Evolutionary conservation across 306 rosid genomes (phyloP).

Genomic region (Biancaea sappan): DNA sequence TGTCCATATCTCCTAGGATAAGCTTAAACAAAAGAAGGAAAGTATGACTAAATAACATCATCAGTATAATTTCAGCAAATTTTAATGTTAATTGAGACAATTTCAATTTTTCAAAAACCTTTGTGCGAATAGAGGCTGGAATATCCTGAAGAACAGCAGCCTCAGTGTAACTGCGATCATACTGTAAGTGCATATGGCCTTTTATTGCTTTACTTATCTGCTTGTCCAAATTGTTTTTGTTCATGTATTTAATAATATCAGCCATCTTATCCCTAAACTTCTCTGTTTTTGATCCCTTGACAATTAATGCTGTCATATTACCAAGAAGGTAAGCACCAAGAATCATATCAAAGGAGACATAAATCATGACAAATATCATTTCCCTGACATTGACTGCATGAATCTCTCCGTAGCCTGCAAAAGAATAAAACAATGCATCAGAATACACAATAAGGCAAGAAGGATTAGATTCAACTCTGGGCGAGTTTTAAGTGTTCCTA

Average conservation of each 20-base stretch:
- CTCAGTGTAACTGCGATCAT: conserved; percentile 47
- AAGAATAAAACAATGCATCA: background rate
- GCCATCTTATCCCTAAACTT: conserved; percentile 65
- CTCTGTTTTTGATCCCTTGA: conserved; percentile 73
- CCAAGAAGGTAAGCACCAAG: conserved; percentile 74
- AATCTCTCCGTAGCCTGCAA: conserved; percentile 68
- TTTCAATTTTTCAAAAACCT: conserved; percentile 38
- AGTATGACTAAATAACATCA: too few relatives aligned
- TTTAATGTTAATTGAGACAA: background rate
- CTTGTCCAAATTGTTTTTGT: conserved; percentile 51
- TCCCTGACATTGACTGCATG: conserved; percentile 74
- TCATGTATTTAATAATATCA: conserved; percentile 55
- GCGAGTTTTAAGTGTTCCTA: background rate
- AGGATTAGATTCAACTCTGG: background rate
- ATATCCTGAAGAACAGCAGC: conserved; percentile 60
- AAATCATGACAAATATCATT: conserved; percentile 74
- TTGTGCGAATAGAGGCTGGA: conserved; percentile 57
- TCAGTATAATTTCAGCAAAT: background rate
- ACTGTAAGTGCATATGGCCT: conserved; percentile 55
- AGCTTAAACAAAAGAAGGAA: background rate
- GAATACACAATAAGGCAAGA: background rate
- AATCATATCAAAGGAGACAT: conserved; percentile 75
- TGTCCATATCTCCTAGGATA: too few relatives aligned
- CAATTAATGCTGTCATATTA: conserved; percentile 67
- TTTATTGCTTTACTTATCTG: conserved; percentile 38